Evolutionary conservation across 1,284 basidiomycete genomes (phyloP), one percentile per base, ranked within the genome.

Genomic region (Inonotus obliquus): DNA sequence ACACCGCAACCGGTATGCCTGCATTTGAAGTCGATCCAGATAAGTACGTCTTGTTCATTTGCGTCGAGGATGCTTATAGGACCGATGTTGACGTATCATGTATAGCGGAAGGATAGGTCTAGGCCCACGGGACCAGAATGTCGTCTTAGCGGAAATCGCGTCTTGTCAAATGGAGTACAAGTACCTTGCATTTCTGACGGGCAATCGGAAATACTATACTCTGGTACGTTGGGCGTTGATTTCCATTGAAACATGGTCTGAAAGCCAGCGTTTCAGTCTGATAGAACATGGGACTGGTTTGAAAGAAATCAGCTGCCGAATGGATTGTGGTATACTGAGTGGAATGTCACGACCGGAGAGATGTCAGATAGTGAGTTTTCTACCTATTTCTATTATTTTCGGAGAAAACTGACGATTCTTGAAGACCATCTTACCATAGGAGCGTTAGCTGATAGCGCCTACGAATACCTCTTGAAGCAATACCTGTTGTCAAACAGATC

Each of bases 401-500:
- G 13, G 14, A 13, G 11, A 6, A 14, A 35, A 7, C 13, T 44
- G 41, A 44, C 21, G 41, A 25, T n/a, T 44, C 5, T n/a, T 57
- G 32, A 21, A 63, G 62, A 54, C 17, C 62, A 63, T 45, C 38
- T 63, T 17, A 60, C 62, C 14, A 63, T 63, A 6, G 62, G 62
- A 39, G 62, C 62, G 9, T 29, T 63, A 23, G 62, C 62, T 11
- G 62, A 63, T 35, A 63, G 62, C 37, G 62, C 57, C 11, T 63
- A 91, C 61, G 89, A 92, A 70, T 91, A 91, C 68, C 78, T 89
- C 21, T 77, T 91, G 41, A 91, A 91, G 68, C 83, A 87, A 62
- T 89, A 83, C 71, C 73, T 91, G 10, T 76, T 89, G 19, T 86
- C 85, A 4, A 82, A 77, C 17, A 77, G 80, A 65, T 78, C 80